Evolutionary conservation across 164 flowering plant species (phyloP).

Genomic region (Kingdonia uniflora): DNA sequence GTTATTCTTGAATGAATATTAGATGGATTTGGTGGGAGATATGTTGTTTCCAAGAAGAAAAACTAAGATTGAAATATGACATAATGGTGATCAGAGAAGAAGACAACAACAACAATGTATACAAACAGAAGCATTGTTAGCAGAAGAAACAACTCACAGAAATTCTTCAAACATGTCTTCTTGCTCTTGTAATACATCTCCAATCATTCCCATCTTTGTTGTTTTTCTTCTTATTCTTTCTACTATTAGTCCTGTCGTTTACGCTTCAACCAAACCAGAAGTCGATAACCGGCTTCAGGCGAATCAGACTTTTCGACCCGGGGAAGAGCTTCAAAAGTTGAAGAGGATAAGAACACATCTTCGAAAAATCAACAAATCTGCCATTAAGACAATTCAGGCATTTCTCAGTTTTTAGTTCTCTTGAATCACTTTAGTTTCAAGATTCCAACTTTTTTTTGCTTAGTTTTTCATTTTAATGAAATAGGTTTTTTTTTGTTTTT

Average conservation of each 20-base stretch:
- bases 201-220: conserved; percentile 53
- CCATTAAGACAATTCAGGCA: conserved; percentile 83
- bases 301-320: conserved; percentile 51
- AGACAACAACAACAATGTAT: conserved; percentile 44
- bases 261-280: conserved; percentile 4
- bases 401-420: too few relatives aligned
- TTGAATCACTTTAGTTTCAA: conserved; percentile 6
- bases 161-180: conserved; percentile 35
- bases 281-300: background rate
- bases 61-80: conserved; percentile 21
- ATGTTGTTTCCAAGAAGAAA: conserved; percentile 21
- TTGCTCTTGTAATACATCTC: conserved; percentile 32
- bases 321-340: conserved; percentile 51
- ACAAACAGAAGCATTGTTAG: conserved; percentile 21
- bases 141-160: conserved; percentile 19
- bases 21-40: conserved; percentile 33
- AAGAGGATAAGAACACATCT: conserved; percentile 52
- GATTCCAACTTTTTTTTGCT: conserved; percentile 1
- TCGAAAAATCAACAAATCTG: conserved; percentile 68
- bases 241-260: conserved; percentile 24
- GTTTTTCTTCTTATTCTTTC: conserved; percentile 40
- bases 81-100: conserved; percentile 32
- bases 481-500: conserved; percentile 3
- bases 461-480: conserved; percentile 1
- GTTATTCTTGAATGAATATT: conserved; percentile 16